Percentiles rank a stretch among this genome's conserved stretches.
These are phyloP conservation scores for Escovopsis sp. DNA, from an alignment of 2,329 filamentous ascomycete species.

Conservation along the genomic window DNA sequence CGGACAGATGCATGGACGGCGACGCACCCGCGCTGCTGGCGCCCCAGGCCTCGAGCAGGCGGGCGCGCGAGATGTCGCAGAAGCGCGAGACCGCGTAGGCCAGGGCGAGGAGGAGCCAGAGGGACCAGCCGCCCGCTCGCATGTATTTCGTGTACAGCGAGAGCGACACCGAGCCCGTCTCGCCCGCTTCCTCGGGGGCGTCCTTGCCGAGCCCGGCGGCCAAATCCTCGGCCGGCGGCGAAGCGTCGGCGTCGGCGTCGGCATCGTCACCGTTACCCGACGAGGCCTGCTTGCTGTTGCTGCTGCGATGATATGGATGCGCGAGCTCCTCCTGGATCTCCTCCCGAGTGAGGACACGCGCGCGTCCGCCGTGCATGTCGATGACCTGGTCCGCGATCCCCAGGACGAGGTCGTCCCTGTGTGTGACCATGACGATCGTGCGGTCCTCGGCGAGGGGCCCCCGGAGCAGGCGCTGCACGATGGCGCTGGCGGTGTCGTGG, in stretches of 20 bases:
- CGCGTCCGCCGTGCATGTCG: constrained; percentile 48
- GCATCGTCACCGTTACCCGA: constrained; percentile 18
- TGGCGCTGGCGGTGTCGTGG: constrained; percentile 45
- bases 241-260: constrained; percentile 10
- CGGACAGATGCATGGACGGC: background rate
- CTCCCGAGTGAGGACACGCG: constrained; percentile 32
- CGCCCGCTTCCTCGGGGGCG: constrained; percentile 18
- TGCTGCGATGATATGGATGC: constrained; percentile 19
- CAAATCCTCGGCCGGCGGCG: background rate
- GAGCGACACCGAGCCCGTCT: constrained; percentile 56
- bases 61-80: constrained; percentile 51
- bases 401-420: constrained; percentile 62
- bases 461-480: constrained; percentile 45
- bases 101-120: constrained; percentile 54
- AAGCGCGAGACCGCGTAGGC: constrained; percentile 50
- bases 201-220: constrained; percentile 7
- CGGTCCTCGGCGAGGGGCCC: constrained; percentile 45
- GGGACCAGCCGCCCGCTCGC: constrained; percentile 59
- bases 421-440: constrained; percentile 67
- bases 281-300: constrained; percentile 7
- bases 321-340: constrained; percentile 27
- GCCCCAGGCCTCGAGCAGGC: constrained; percentile 80
- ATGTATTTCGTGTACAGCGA: constrained; percentile 76
- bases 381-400: constrained; percentile 61
- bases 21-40: constrained; percentile 31